Conservation (phyloP, 345 rosid genomes). For the Garcia nutans region DNA sequence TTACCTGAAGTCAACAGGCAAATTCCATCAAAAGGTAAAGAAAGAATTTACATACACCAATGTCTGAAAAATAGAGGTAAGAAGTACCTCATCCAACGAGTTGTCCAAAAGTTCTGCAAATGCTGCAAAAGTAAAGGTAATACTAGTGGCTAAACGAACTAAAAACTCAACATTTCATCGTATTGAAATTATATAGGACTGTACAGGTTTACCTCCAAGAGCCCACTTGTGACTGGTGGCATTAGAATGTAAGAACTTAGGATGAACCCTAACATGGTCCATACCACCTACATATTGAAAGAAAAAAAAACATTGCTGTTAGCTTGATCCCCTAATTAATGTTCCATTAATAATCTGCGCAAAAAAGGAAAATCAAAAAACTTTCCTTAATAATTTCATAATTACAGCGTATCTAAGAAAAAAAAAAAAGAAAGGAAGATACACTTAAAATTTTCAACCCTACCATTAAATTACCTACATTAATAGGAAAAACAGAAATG, state of each 20-base stretch:
- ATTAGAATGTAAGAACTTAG: constrained; percentile 90
- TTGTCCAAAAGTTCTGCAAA: constrained; percentile 94
- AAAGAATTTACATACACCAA: not conserved
- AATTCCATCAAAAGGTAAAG: constrained; percentile 14
- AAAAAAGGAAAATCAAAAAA: not conserved
- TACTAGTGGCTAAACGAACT: not conserved
- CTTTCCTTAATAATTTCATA: not conserved
- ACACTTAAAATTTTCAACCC: not conserved
- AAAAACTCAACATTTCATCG: constrained; percentile 3
- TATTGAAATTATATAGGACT: not conserved
- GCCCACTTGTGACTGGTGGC: constrained; percentile 99
- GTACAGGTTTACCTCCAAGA: constrained; percentile 68
- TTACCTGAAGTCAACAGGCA: constrained; percentile 42
- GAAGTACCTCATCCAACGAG: constrained; percentile 76
- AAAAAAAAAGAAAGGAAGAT: not conserved
- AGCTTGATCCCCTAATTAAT: not conserved
- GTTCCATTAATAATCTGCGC: not conserved
- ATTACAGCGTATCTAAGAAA: not conserved
- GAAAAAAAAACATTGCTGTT: not conserved
- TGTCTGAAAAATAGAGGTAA: not conserved
- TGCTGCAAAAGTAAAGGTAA: constrained; percentile 46
- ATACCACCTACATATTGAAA: constrained; percentile 53
- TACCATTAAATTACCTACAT: not conserved
- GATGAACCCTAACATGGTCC: constrained; percentile 96
- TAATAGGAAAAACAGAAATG: not conserved